Evolutionary conservation across 129 eudicot species (phyloP).

Genomic region (Helianthus tuberosus): DNA sequence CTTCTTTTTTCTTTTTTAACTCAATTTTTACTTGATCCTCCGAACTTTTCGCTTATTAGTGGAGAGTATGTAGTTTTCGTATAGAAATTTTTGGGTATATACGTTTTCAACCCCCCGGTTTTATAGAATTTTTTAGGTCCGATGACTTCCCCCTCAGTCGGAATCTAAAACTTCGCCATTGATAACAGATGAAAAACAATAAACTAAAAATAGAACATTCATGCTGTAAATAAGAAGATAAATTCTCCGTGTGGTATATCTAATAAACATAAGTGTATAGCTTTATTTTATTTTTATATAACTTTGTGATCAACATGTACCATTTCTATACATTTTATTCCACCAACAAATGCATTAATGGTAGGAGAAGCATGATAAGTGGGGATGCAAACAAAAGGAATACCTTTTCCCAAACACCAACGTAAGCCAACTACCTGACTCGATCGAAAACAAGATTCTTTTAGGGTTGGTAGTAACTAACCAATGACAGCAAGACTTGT

Average conservation of each 20-base stretch:
- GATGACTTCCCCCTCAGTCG: too few relatives aligned
- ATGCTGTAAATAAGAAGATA: neutral
- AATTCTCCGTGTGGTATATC: neutral
- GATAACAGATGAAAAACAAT: too few relatives aligned
- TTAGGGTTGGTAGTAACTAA: slow-evolving; percentile 22
- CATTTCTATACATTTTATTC: neutral
- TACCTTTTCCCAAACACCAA: slow-evolving; percentile 7
- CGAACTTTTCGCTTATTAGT: too few relatives aligned
- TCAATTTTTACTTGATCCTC: too few relatives aligned
- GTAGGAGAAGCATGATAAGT: neutral
- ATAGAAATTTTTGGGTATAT: too few relatives aligned
- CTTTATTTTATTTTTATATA: neutral
- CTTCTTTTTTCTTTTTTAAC: too few relatives aligned
- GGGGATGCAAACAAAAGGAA: neutral
- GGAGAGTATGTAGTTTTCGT: too few relatives aligned
- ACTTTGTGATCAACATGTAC: neutral
- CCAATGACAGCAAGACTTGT: slow-evolving; percentile 29
- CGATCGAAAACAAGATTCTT: slow-evolving; percentile 19
- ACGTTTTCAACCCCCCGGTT: too few relatives aligned
- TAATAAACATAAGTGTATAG: too few relatives aligned
- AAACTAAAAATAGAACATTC: neutral
- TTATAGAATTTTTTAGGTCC: too few relatives aligned
- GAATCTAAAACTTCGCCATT: too few relatives aligned
- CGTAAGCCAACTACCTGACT: slow-evolving; percentile 14
- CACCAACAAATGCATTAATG: neutral